These are phyloP conservation scores for Aristolochia contorta DNA, from an alignment of 164 flowering plant genomes.

Conservation along the genomic window DNA sequence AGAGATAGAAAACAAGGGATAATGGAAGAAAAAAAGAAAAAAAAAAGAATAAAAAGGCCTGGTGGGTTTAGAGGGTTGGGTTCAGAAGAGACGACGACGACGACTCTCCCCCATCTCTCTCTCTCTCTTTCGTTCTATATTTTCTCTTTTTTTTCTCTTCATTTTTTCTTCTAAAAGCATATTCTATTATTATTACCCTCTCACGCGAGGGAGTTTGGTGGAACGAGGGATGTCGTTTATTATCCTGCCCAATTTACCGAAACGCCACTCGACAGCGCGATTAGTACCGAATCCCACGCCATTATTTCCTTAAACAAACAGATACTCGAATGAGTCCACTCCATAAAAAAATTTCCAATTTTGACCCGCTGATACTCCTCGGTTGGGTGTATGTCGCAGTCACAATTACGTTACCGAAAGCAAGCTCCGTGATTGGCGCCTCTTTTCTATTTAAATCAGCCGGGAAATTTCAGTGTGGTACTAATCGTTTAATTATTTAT, in stretches of 20 bases:
- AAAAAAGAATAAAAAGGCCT: background rate
- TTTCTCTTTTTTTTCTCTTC: background rate
- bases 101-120: too few species aligned
- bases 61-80: too few species aligned
- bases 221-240: conserved; percentile 5
- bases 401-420: background rate
- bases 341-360: too few species aligned
- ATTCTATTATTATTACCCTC: background rate
- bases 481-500: too few species aligned
- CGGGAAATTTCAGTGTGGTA: too few species aligned
- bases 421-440: background rate
- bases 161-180: conserved; percentile 4
- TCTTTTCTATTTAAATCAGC: background rate
- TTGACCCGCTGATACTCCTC: too few species aligned
- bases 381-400: background rate
- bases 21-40: background rate
- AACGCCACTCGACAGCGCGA: background rate
- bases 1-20: background rate
- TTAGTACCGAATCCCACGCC: background rate
- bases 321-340: too few species aligned
- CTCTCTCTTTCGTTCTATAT: background rate
- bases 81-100: too few species aligned
- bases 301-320: too few species aligned
- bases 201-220: conserved; percentile 10
- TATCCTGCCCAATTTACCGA: conserved; percentile 3